Evolutionary conservation across 345 rosid species (phyloP).

Genomic region (Melaleuca alternifolia): DNA sequence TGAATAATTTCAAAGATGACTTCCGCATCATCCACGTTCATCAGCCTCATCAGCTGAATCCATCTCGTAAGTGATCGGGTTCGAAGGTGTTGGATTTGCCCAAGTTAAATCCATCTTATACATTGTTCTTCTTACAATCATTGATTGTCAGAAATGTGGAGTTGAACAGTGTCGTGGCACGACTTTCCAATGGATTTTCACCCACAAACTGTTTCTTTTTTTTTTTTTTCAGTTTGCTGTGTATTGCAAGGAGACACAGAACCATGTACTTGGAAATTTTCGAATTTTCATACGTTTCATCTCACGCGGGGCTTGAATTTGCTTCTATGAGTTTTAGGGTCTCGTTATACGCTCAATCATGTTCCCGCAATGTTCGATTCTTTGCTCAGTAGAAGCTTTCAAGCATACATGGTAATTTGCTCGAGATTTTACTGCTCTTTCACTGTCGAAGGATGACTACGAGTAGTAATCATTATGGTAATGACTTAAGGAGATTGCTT

Average conservation of each 20-base stretch:
- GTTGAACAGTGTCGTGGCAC: not conserved
- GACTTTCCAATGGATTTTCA: not conserved
- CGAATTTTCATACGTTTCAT: not conserved
- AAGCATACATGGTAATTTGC: not conserved
- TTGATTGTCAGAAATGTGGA: not conserved
- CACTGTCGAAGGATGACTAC: not conserved
- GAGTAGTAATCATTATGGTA: not conserved
- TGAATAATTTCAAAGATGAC: slow-evolving; percentile 23
- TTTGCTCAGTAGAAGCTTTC: not conserved
- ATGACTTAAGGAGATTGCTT: not conserved
- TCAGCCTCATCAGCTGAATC: slow-evolving; percentile 10
- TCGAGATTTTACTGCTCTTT: not conserved
- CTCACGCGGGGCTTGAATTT: not conserved
- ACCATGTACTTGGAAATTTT: not conserved
- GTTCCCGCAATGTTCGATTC: not conserved
- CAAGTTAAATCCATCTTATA: not conserved
- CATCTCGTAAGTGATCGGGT: not conserved
- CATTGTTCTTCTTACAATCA: not conserved
- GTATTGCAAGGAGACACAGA: not conserved
- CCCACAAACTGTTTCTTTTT: not conserved
- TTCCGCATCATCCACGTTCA: slow-evolving; percentile 33
- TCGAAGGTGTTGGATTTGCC: not conserved
- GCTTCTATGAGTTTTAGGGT: not conserved
- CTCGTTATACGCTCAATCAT: not conserved
- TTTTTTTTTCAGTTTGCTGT: not conserved